Conservation (phyloP, 805 yeast species). For the Teunomyces funiuensis region DNA sequence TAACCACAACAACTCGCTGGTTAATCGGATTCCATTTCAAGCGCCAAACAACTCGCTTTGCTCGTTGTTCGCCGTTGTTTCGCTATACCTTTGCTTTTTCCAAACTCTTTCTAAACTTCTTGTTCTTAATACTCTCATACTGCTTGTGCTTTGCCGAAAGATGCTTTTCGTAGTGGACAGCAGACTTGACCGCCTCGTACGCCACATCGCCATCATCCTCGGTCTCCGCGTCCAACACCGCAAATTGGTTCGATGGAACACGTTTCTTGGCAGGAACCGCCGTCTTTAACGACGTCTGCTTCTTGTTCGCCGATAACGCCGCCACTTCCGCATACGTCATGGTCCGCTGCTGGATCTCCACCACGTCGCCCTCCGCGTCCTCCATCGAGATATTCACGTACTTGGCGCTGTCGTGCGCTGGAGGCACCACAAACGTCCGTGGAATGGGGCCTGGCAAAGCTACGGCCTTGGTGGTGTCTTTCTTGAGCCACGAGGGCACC, state of each 20-base stretch:
- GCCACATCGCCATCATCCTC: constrained; percentile 13
- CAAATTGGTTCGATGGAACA: constrained; percentile 14
- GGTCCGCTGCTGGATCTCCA: constrained; percentile 35
- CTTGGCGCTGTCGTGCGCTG: constrained; percentile 23
- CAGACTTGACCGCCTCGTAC: constrained; percentile 17
- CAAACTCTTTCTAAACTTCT: constrained; percentile 13
- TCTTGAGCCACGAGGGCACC: constrained; percentile 16
- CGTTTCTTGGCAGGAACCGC: constrained; percentile 11
- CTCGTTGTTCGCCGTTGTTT: too few relatives aligned
- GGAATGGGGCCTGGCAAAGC: constrained; percentile 19
- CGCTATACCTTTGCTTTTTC: constrained; percentile 3
- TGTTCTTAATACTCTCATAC: constrained; percentile 17
- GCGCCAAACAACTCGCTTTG: too few relatives aligned
- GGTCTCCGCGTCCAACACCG: constrained; percentile 15
- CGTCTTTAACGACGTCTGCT: constrained; percentile 1
- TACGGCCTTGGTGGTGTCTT: constrained; percentile 6
- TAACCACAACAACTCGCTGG: too few relatives aligned
- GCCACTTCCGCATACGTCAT: constrained; percentile 49
- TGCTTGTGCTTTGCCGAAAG: constrained; percentile 16
- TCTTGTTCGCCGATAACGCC: constrained; percentile 8
- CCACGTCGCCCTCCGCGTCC: constrained; percentile 29
- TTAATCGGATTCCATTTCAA: too few relatives aligned
- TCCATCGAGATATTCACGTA: constrained; percentile 36
- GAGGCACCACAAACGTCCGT: constrained; percentile 28
- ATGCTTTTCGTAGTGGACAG: constrained; percentile 20